Percentiles rank a stretch among this genome's conserved stretches.
Evolutionary conservation across 257 asterid species (phyloP).

Genomic region (Gardenia jasminoides): DNA sequence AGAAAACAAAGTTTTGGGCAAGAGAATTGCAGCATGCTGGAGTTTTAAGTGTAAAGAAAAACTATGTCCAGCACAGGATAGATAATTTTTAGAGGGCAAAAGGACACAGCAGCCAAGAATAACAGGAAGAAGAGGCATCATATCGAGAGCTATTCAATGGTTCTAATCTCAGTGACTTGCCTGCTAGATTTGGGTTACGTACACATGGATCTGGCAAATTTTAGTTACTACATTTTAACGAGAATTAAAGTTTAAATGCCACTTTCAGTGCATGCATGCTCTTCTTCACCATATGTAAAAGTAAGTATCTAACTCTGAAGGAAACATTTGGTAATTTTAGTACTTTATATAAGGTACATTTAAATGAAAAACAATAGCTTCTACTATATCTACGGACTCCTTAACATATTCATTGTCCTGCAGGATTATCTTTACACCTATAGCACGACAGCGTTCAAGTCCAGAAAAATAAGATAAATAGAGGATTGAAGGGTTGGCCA

Average conservation of each 20-base stretch:
- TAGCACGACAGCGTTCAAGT: background rate
- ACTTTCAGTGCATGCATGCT: no score
- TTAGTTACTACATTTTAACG: no score
- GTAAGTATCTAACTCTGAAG: no score
- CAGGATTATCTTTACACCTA: background rate
- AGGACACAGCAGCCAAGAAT: background rate
- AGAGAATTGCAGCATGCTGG: background rate
- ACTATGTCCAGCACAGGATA: background rate
- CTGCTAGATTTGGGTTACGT: background rate
- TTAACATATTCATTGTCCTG: background rate
- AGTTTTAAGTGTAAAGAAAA: background rate
- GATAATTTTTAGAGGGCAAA: no score
- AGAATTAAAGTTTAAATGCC: no score
- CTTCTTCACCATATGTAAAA: no score
- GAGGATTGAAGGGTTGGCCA: background rate
- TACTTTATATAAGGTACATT: background rate
- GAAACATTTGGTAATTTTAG: no score
- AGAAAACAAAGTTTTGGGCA: background rate
- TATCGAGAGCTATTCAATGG: background rate
- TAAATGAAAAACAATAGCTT: background rate
- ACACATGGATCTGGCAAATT: no score
- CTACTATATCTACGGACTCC: background rate
- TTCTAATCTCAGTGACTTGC: background rate
- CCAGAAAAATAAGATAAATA: background rate
- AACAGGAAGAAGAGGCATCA: background rate